Percentiles rank a stretch among this genome's conserved stretches.
phyloP scores from a whole-genome alignment of 768 basidiomycete species.

The Rhizopogon vulgaris region DNA sequence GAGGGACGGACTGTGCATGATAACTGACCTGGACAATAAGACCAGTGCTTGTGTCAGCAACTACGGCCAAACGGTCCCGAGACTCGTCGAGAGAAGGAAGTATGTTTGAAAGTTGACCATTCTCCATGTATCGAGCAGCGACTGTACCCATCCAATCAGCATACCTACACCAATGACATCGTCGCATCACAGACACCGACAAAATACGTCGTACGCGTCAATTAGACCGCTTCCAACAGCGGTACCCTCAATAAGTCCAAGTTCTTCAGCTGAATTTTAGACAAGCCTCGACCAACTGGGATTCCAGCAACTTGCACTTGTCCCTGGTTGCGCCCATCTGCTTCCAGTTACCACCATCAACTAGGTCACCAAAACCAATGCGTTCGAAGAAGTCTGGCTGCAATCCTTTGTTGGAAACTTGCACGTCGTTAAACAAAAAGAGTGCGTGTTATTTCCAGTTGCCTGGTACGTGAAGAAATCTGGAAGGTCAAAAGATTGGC shows the following conservation, averaged over 20 bases:
- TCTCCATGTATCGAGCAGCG: constrained; percentile 63
- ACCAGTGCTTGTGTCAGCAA: constrained; percentile 96
- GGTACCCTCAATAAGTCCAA: constrained; percentile 81
- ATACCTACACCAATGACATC: constrained; percentile 42
- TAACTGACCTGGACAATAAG: constrained; percentile 77
- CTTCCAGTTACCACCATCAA: constrained; percentile 54
- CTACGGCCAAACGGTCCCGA: constrained; percentile 76
- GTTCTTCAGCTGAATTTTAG: constrained; percentile 76
- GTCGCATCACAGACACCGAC: background rate
- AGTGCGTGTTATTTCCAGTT: constrained; percentile 65
- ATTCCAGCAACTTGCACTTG: constrained; percentile 73
- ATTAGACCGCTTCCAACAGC: constrained; percentile 93
- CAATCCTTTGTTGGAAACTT: constrained; percentile 91
- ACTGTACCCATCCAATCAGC: constrained; percentile 98
- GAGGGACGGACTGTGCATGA: background rate
- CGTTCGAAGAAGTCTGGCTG: constrained; percentile 77
- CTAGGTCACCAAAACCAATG: constrained; percentile 75
- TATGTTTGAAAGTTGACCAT: constrained; percentile 42
- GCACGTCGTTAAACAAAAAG: constrained; percentile 91
- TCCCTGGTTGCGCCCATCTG: constrained; percentile 68
- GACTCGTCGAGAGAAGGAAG: constrained; percentile 71
- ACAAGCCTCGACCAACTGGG: constrained; percentile 82
- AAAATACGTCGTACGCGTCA: constrained; percentile 61
- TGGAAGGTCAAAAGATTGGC: constrained; percentile 86
- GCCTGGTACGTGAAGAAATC: constrained; percentile 94